Evolutionary conservation across 2,329 filamentous ascomycete genomes (phyloP), one percentile per base, ranked within the genome.

Genomic region (Hymenoscyphus linearis): DNA sequence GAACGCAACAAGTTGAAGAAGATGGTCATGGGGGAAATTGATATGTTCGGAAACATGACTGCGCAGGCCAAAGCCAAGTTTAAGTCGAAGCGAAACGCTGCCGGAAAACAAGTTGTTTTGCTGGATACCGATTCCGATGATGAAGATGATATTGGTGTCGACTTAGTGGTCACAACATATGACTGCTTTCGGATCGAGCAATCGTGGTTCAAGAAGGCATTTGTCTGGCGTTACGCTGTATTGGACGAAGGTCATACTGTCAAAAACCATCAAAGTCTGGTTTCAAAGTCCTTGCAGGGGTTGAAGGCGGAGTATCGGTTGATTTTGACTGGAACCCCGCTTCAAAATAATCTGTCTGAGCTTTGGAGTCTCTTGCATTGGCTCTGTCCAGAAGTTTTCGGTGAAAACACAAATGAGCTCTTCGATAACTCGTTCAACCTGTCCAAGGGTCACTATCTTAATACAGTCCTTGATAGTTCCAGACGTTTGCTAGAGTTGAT

Each of bases 371-470:
- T 85, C 1, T 72, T 85, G 0, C 79, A 82, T 56, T 85, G 81
- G 80, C 74, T 85, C 0, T 82, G 81, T 50, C 82, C 82, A 0
- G 80, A 84, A n/a, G 77, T 86, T 0, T 86, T 86, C 67, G 74
- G 75, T 0, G 69, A 74, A 1, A 79, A 79, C 35, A 85, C 82
- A 0, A 74, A 74, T 10, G 72, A 77, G 2, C 70, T 78, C 0
- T 86, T 86, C 70, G 78, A 78, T 52, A 75, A 80, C 12, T 82
- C 83, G 0, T 86, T 86, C 66, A 79, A 85, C 59, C 72, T 86
- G 1, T 78, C 74, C 1, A 77, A 79, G 16, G 84, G 83, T 7
- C 80, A 78, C 61, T 80, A 82, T 9, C 80, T 81, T 26, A 78
- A 77, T 4, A 70, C 70, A 0, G 82, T 85, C 31, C 77, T 86